phyloP scores from a whole-genome alignment of 2,329 filamentous ascomycete species.

The Botryotinia narcissicola region DNA sequence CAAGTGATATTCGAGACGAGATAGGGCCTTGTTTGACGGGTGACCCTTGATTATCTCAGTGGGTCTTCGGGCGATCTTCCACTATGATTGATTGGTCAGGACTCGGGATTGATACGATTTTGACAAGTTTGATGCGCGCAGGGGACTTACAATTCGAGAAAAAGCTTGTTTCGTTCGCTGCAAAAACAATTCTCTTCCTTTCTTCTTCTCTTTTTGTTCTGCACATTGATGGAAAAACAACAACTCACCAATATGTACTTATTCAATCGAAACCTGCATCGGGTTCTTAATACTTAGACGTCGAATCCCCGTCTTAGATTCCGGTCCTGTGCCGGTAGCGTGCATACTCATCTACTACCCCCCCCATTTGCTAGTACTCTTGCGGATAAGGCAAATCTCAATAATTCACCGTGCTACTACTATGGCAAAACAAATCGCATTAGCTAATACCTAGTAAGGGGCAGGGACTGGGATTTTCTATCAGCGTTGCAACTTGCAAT shows the following conservation, averaged over 20 bases:
- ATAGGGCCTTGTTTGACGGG: conserved; percentile 4
- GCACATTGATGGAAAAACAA: not conserved
- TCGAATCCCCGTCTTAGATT: not conserved
- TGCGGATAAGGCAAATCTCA: not conserved
- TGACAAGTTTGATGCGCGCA: conserved; percentile 11
- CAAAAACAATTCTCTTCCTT: not conserved
- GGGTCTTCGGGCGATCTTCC: not conserved
- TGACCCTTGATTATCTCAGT: conserved; percentile 1
- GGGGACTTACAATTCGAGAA: not conserved
- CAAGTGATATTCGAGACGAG: conserved; percentile 6
- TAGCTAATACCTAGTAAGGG: not conserved
- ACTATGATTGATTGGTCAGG: not conserved
- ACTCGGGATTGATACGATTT: not conserved
- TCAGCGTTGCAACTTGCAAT: not conserved
- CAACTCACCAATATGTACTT: not conserved
- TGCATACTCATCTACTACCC: not conserved
- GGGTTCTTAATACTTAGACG: too few species aligned
- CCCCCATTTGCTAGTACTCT: not conserved
- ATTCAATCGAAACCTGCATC: not conserved
- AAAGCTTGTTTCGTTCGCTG: conserved; percentile 15
- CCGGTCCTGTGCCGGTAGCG: not conserved
- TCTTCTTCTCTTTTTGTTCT: not conserved
- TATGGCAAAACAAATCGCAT: not conserved
- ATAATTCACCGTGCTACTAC: not conserved
- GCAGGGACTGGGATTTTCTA: not conserved